Evolutionary conservation across 495 filamentous ascomycete genomes (phyloP).

Genomic region (Neurospora intermedia): DNA sequence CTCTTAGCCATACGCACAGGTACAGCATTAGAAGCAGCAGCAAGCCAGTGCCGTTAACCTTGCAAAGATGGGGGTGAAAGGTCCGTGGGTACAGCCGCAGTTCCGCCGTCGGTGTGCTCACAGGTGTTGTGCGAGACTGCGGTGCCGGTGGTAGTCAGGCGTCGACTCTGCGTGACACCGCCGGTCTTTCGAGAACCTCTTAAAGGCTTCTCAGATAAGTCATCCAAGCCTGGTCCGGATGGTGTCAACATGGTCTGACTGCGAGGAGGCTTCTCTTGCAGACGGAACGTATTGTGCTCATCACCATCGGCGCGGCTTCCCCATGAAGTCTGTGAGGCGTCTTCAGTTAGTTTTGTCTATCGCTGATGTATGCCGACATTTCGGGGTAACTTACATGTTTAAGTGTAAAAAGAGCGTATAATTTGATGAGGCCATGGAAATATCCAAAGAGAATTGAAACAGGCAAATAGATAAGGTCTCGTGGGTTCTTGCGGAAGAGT

Average conservation of each 20-base stretch:
- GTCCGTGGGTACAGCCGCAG: neutral
- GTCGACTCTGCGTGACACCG: neutral
- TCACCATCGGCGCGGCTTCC: conserved; percentile 59
- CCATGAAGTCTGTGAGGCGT: conserved; percentile 48
- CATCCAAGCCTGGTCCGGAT: conserved; percentile 18
- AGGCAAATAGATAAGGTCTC: conserved; percentile 57
- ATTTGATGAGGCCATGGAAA: conserved; percentile 66
- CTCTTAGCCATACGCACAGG: neutral
- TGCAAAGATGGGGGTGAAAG: neutral
- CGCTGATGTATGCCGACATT: neutral
- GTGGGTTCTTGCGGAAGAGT: conserved; percentile 60
- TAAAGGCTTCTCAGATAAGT: conserved; percentile 2
- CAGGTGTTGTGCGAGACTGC: neutral
- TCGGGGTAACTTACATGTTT: conserved; percentile 46
- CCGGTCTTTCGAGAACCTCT: neutral
- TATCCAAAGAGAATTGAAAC: conserved; percentile 70
- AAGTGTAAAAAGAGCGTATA: conserved; percentile 60
- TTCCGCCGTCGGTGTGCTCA: neutral
- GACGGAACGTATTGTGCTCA: conserved; percentile 46
- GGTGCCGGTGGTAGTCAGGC: neutral
- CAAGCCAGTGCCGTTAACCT: neutral
- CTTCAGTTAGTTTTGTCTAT: conserved; percentile 13
- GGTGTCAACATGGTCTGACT: conserved; percentile 40
- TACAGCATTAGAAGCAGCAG: neutral
- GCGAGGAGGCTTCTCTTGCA: conserved; percentile 38